These are phyloP conservation scores for Aquilaria yunnanensis DNA, from an alignment of 345 rosid species.

Conservation along the genomic window DNA sequence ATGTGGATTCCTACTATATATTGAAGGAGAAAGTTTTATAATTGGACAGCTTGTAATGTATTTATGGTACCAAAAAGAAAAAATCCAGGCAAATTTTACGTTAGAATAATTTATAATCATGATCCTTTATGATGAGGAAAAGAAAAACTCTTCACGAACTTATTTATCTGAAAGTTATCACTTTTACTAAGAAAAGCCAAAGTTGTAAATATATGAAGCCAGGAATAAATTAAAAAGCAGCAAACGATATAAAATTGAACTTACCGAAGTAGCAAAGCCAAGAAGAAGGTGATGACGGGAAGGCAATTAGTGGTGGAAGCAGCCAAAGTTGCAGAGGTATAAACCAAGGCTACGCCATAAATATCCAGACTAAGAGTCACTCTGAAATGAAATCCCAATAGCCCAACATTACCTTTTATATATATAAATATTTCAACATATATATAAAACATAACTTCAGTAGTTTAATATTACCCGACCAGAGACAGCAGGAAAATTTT, in stretches of 20 bases:
- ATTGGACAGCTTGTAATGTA: too few relatives aligned
- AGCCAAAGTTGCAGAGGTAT: slow-evolving; percentile 79
- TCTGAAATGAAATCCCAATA: slow-evolving; percentile 22
- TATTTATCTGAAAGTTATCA: too few relatives aligned
- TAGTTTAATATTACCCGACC: slow-evolving; percentile 39
- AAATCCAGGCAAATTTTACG: too few relatives aligned
- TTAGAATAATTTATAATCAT: too few relatives aligned
- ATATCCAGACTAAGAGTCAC: slow-evolving; percentile 57
- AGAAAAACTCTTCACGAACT: too few relatives aligned
- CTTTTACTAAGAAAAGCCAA: too few relatives aligned
- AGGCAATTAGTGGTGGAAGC: slow-evolving; percentile 80
- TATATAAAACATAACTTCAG: not conserved
- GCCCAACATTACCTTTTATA: not conserved
- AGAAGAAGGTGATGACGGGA: slow-evolving; percentile 87
- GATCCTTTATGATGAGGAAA: too few relatives aligned
- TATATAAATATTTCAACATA: not conserved
- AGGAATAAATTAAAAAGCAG: too few relatives aligned
- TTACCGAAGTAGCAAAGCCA: slow-evolving; percentile 75
- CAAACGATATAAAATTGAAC: not conserved
- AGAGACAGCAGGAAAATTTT: slow-evolving; percentile 74
- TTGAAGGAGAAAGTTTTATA: too few relatives aligned
- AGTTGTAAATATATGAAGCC: too few relatives aligned
- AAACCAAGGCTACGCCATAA: slow-evolving; percentile 61
- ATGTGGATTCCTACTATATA: too few relatives aligned
- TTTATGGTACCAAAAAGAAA: too few relatives aligned